Evolutionary conservation across 2,329 filamentous ascomycete genomes (phyloP), one percentile per base, ranked within the genome.

Genomic region (Calcarisporium arbuscula): DNA sequence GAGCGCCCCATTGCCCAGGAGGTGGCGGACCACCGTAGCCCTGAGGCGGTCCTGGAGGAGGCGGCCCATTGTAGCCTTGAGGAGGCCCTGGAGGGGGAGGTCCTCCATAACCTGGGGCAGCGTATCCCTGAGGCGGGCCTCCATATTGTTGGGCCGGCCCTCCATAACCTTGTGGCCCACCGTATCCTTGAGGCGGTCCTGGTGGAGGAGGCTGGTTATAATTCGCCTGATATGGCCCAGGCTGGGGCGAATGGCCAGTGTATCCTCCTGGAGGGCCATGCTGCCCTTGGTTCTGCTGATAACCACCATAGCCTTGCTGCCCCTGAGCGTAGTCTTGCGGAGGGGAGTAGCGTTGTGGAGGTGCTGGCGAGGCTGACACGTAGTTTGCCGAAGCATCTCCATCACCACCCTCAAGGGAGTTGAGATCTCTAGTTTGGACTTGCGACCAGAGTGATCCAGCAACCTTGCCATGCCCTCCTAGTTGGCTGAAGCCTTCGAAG

Each of bases 391-490:
- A 41, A 34, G 60, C 48, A 25, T 62, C 57, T 15, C 59, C 59
- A 38, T 73, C 66, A 5, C 60, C 58, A 3, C 68, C 71, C 26
- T 64, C 65, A 67, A 77, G 70, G 10, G 71, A 70, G 33, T 65
- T 61, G 10, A 79, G 53, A 42, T 81, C 76, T 38, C 76, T 66
- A 4, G 68, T 72, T 44, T 71, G 68, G 35, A 81, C 73, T 48
- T 81, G 72, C 8, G 67, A 67, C 74, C 77, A 81, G 5, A 82
- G 62, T 0, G 72, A 74, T 5, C 71, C 75, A 0, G 69, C 61
- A 2, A 75, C 73, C 47, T 74, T 76, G 17, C 76, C 74, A 45
- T 76, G 72, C n/a, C n/a, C n/a, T 9, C 72, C 72, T 12, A 60
- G 51, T 33, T 64, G 57, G 28, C 60, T 56, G n/a, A 62, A 48